A percentile compares a stretch with the other conserved stretches of the same genome.
Evolutionary conservation across 169 alveolate genomes (phyloP).

Genomic region (Amoebophrya sp.): DNA sequence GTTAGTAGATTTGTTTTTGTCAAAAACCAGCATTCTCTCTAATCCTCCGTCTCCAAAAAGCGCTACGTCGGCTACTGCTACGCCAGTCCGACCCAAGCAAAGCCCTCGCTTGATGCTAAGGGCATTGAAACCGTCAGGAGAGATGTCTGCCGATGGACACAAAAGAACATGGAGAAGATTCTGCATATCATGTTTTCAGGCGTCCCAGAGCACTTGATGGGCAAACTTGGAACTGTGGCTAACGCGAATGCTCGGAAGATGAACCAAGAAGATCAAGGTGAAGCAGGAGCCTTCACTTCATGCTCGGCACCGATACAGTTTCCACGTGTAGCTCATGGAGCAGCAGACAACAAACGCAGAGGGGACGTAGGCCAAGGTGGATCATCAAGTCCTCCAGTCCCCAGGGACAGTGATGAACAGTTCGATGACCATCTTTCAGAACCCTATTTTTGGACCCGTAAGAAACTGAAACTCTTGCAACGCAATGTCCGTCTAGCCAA

Average conservation of each 20-base stretch:
- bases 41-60: not conserved
- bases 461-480: not conserved
- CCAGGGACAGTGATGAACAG: not conserved
- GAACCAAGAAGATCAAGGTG: too few species aligned
- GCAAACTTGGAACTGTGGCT: too few species aligned
- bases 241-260: too few species aligned
- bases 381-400: not conserved
- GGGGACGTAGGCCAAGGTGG: not conserved
- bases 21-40: too few species aligned
- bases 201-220: not conserved
- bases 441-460: not conserved
- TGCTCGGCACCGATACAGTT: too few species aligned
- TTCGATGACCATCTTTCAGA: not conserved
- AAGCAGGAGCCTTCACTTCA: not conserved
- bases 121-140: not conserved
- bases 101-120: not conserved
- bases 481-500: not conserved
- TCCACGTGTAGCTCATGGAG: too few species aligned
- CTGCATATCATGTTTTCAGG: not conserved
- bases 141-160: conserved; percentile 6
- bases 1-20: too few species aligned
- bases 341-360: not conserved
- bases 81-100: not conserved
- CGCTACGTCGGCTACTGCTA: conserved; percentile 13
- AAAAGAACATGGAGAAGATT: not conserved